Evolutionary conservation across 768 basidiomycete species (phyloP), one percentile per base, ranked within the genome.

Genomic region (Megacollybia marginata): DNA sequence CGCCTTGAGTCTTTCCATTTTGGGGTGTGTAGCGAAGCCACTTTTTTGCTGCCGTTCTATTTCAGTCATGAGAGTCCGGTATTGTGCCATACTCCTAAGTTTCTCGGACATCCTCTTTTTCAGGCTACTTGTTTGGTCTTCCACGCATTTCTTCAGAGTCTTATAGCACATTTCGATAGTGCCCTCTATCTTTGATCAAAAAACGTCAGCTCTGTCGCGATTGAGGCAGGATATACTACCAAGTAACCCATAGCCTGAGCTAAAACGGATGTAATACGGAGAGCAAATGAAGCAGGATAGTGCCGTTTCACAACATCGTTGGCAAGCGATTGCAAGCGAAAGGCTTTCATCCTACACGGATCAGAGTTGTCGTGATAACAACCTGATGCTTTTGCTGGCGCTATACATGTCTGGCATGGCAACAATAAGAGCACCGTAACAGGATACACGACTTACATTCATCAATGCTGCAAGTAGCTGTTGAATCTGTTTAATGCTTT

Each of bases 211-310:
- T 28, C 23, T 28, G 23, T 28, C 23, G 23, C 6, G 23, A 40
- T 40, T 40, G 38, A 18, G 5, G 18, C 38, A 8, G 8, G 8
- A 45, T 28, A 20, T 23, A n/a, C 50, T 59, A 96, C 91, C 55
- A 99, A 71, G 62, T 97, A 92, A 1, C 82, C 78, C 88, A 96
- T 90, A 1, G 84, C 89, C 45, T 90, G 73, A 8, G 91, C 89
- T 60, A 96, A 69, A 20, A 20, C 44, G 12, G 47, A 8, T 7
- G 53, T n/a, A 9, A 28, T 43, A 11, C 33, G 9, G 11, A 72
- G 55, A 15, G 16, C 10, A 15, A 18, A 8, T 40, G 38, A 40
- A 18, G 38, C 38, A 28, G 23, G 6, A 28, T 28, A 28, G 2
- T 28, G 23, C 23, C 6, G 4, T 6, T 6, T 28, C 23, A 6